Conservation (phyloP, 768 basidiomycete species). For the Collybia nuda region DNA sequence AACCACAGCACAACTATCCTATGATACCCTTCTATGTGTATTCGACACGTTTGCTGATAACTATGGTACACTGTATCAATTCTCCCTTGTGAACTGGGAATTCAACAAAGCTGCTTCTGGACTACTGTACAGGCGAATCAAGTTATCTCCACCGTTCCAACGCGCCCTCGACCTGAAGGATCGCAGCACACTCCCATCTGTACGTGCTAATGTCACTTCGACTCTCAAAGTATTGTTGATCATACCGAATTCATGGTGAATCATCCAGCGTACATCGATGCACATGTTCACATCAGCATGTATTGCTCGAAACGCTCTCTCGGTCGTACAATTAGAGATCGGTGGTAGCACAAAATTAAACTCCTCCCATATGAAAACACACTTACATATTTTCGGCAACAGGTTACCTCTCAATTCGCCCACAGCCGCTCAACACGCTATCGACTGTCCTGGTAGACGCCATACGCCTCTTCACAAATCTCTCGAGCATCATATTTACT, state of each 20-base stretch:
- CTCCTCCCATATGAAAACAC: not conserved
- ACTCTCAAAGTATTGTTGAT: not conserved
- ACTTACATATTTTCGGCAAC: not conserved
- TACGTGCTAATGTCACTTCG: conserved; percentile 17
- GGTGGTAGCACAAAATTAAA: conserved; percentile 28
- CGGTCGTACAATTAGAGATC: conserved; percentile 44
- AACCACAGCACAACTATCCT: conserved; percentile 14
- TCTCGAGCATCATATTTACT: conserved; percentile 29
- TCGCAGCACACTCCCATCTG: conserved; percentile 26
- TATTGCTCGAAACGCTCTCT: conserved; percentile 34
- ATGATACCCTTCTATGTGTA: conserved; percentile 35
- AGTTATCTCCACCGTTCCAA: conserved; percentile 36
- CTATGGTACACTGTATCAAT: conserved; percentile 33
- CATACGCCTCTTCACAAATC: conserved; percentile 28
- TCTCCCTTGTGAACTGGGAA: conserved; percentile 44
- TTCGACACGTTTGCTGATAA: conserved; percentile 32
- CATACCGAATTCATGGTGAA: not conserved
- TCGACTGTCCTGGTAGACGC: conserved; percentile 25
- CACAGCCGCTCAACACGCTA: conserved; percentile 29
- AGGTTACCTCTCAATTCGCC: conserved; percentile 24
- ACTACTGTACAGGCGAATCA: conserved; percentile 44
- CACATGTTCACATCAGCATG: conserved; percentile 37
- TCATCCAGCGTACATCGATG: conserved; percentile 14
- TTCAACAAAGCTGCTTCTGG: conserved; percentile 43
- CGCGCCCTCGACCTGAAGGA: conserved; percentile 34